Evolutionary conservation across 257 asterid species (phyloP), one percentile per base, ranked within the genome.

Genomic region (Nicotiana otophora): DNA sequence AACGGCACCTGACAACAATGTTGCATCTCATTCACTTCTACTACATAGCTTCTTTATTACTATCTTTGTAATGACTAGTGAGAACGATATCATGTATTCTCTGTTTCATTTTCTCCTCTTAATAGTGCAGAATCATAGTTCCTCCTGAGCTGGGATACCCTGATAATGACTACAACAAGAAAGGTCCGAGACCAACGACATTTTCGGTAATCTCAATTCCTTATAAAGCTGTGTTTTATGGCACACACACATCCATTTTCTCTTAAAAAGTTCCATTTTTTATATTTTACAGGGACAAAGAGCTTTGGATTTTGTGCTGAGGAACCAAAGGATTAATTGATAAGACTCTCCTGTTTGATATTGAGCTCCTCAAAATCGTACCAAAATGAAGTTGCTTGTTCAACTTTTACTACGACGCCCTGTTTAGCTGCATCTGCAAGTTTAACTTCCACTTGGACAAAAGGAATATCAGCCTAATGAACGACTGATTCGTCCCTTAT

Each of bases 121-220:
- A 77, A 82, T 76, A 48, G 62, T 86, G 80, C 92, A 96, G 98
- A 93, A 92, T 94, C 39, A 39, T 96, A 66, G 98, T 96, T 77
- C 99, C 99, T 80, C 99, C 98, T 57, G 98, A 96, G 78, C 86
- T 96, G 76, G 99, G 98, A 83, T 96, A 96, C 87, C 98, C 98
- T 20, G 98, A 94, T 55, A 88, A 91, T 84, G 98, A 96, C 91
- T 94, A 20, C 92, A 91, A 93, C 94, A 96, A 91, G 94, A 91
- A 92, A 90, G 99, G 98, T 85, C 98, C 98, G 42, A 88, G 92
- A 82, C 99, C 99, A 89, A 91, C 98, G 8, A 94, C 98, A 20
- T 96, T 96, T 88, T 96, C 98, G 94, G 99, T 96, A 93, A 81
- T 83, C 74, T 51, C 51, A 19, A 53, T 5, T 58, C 26, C 79